Percentiles rank a stretch among this genome's conserved stretches.
These are phyloP conservation scores for Arachis monticola DNA, from an alignment of 331 rosid species.

Conservation along the genomic window DNA sequence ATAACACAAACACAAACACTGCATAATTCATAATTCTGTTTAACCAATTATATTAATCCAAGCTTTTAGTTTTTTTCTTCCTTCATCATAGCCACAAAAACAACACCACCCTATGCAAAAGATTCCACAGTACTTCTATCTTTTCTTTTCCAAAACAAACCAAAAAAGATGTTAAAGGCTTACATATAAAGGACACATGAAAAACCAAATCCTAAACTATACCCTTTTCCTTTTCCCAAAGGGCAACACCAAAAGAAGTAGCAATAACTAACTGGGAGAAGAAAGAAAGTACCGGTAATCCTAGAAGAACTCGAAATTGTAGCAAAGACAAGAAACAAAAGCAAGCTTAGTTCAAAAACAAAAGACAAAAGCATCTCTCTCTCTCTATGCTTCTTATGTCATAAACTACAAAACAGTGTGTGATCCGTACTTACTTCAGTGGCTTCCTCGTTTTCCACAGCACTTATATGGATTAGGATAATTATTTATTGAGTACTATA, in stretches of 20 bases:
- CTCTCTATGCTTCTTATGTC: slow-evolving; percentile 35
- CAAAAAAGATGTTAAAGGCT: too few relatives aligned
- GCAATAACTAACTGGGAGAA: neutral
- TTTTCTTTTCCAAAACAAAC: neutral
- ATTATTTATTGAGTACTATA: neutral
- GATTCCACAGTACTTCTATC: neutral
- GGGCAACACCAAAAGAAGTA: slow-evolving; percentile 10
- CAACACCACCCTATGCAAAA: slow-evolving; percentile 9
- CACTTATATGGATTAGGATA: slow-evolving; percentile 24
- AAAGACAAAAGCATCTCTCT: slow-evolving; percentile 36
- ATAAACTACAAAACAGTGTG: slow-evolving; percentile 28
- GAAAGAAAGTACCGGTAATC: slow-evolving; percentile 37
- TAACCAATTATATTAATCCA: too few relatives aligned
- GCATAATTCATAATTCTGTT: slow-evolving; percentile 14
- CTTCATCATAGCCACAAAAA: neutral
- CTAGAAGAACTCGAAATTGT: slow-evolving; percentile 16
- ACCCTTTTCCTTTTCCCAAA: neutral
- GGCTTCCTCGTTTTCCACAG: slow-evolving; percentile 44
- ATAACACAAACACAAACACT: slow-evolving; percentile 27
- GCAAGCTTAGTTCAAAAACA: slow-evolving; percentile 26
- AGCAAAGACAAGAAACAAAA: neutral
- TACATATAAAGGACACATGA: slow-evolving; percentile 19
- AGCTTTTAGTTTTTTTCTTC: too few relatives aligned
- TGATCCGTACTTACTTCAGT: slow-evolving; percentile 26
- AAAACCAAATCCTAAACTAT: slow-evolving; percentile 35